phyloP scores from a whole-genome alignment of 345 rosid genomes.

The Triadica sebifera region DNA sequence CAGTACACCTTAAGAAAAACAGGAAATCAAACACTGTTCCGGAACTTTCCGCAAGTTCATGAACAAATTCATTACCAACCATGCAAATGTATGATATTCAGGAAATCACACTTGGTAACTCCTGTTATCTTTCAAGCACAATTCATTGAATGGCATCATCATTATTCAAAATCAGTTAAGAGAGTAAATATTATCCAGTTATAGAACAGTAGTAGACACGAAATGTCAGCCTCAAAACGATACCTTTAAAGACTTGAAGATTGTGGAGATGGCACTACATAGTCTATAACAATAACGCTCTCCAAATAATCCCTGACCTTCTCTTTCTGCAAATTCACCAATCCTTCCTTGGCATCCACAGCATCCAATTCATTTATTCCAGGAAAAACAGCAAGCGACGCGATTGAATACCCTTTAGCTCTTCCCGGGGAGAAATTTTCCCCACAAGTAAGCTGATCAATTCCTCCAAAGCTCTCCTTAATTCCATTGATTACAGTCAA shows the following conservation, averaged over 20 bases:
- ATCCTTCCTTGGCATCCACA: slow-evolving; percentile 36
- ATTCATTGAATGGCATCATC: not conserved
- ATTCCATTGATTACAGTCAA: slow-evolving; percentile 48
- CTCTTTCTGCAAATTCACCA: slow-evolving; percentile 46
- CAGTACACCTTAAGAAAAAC: not conserved
- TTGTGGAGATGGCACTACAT: slow-evolving; percentile 39
- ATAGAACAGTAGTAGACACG: not conserved
- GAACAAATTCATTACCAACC: not conserved
- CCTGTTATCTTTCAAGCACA: not conserved
- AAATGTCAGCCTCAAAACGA: not conserved
- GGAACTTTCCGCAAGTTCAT: not conserved
- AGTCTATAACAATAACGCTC: slow-evolving; percentile 66
- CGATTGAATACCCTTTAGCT: slow-evolving; percentile 72
- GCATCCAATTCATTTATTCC: slow-evolving; percentile 45
- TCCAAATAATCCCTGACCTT: slow-evolving; percentile 55
- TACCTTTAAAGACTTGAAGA: slow-evolving; percentile 19
- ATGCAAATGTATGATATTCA: not conserved
- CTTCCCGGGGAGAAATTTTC: slow-evolving; percentile 76
- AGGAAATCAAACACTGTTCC: not conserved
- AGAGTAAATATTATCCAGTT: not conserved
- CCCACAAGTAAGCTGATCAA: slow-evolving; percentile 56
- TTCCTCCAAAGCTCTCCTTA: slow-evolving; percentile 37
- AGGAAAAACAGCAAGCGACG: slow-evolving; percentile 53
- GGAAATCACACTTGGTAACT: no score
- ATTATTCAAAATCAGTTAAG: not conserved